Evolutionary conservation across 495 filamentous ascomycete species (phyloP).

Genomic region (Thozetella sp.): DNA sequence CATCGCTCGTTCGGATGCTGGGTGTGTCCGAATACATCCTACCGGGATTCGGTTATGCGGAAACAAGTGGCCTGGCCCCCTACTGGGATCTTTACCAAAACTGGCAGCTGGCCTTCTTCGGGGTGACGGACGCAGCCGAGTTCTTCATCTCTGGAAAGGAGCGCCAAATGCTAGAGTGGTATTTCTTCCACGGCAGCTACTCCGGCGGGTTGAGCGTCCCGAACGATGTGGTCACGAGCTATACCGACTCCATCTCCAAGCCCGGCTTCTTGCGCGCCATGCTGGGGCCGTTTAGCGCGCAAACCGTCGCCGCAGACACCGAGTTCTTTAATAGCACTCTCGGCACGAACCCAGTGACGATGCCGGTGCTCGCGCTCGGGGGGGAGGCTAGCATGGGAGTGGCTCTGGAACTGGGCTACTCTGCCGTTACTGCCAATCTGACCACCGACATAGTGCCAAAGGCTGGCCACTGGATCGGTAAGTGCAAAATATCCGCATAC

Average conservation of each 20-base stretch:
- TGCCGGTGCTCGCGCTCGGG: slow-evolving; percentile 16
- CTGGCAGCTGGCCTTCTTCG: slow-evolving; percentile 46
- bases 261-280: slow-evolving; percentile 26
- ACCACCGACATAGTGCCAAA: slow-evolving; percentile 23
- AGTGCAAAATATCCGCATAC: slow-evolving; percentile 2
- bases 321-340: slow-evolving; percentile 19
- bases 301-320: slow-evolving; percentile 11
- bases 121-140: slow-evolving; percentile 40
- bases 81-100: slow-evolving; percentile 35
- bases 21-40: slow-evolving; percentile 35
- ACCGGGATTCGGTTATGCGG: slow-evolving; percentile 39
- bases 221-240: slow-evolving; percentile 17
- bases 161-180: slow-evolving; percentile 40
- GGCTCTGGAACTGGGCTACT: not conserved
- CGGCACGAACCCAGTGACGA: slow-evolving; percentile 4
- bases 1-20: slow-evolving; percentile 22
- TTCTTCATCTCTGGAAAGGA: slow-evolving; percentile 40
- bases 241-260: slow-evolving; percentile 19
- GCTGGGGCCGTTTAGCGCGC: slow-evolving; percentile 17
- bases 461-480: slow-evolving; percentile 27
- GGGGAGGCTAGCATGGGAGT: slow-evolving; percentile 20
- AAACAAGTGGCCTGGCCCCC: slow-evolving; percentile 13
- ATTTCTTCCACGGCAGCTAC: slow-evolving; percentile 40
- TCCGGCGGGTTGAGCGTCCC: slow-evolving; percentile 16
- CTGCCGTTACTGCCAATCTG: slow-evolving; percentile 10